Percentiles rank a stretch among this genome's conserved stretches.
Conservation (phyloP, 2,329 filamentous ascomycete species). For the Sarocladium strictum region DNA sequence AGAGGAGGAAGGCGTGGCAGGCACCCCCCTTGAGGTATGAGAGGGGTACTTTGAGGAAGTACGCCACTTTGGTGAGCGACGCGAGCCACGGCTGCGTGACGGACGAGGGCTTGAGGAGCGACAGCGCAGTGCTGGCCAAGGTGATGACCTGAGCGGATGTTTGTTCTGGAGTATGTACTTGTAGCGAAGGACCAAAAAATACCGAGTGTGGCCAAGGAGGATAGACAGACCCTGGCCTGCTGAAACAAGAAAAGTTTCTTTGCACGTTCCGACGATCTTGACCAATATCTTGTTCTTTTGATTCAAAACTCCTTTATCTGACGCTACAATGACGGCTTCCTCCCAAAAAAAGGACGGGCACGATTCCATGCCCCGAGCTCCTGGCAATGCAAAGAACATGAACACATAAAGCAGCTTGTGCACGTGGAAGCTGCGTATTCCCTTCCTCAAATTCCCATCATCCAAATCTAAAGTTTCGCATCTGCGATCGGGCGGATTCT, state of each 20-base stretch:
- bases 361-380: neutral
- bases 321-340: neutral
- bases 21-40: conserved; percentile 67
- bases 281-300: neutral
- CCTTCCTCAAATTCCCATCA: too few species aligned
- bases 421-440: too few species aligned
- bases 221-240: neutral
- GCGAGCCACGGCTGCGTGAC: conserved; percentile 89
- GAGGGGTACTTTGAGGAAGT: conserved; percentile 84
- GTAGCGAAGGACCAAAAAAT: neutral
- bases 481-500: neutral
- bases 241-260: neutral
- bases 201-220: neutral
- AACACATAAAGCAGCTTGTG: neutral
- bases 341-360: neutral
- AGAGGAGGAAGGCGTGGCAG: conserved; percentile 61
- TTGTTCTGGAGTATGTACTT: neutral
- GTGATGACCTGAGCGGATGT: neutral
- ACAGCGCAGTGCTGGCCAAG: conserved; percentile 6
- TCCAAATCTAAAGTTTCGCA: too few species aligned
- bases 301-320: conserved; percentile 1
- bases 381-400: conserved; percentile 5
- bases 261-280: neutral
- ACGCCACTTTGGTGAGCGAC: conserved; percentile 80
- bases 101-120: conserved; percentile 36